Evolutionary conservation across 2,329 filamentous ascomycete species (phyloP), one percentile per base, ranked within the genome.

Genomic region (Aureobasidium sp.): DNA sequence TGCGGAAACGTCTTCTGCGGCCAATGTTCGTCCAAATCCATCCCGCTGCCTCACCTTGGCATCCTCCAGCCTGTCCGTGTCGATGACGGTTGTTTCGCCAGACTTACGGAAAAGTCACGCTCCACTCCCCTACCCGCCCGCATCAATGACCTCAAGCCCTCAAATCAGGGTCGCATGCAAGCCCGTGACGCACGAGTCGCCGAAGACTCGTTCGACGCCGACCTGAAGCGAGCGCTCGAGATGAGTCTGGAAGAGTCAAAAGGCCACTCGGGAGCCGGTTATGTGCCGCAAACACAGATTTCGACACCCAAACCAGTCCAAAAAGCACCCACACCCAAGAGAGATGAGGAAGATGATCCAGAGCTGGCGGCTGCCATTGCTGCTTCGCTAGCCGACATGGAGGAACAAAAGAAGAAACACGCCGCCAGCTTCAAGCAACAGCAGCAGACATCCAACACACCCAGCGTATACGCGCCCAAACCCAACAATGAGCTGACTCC

Each of bases 1-100:
- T 98, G 93, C 65, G 93, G 93, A 48, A 95, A 93, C 70, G 93
- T 95, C 63, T 98, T 98, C 68, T 94, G 95, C 66, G 89, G 91
- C 59, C 85, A 93, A 63, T 98, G 93, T 66, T 97, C 91, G 12
- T 85, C 82, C 74, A 97, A 97, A 73, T 83, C 79, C 19, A 79
- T 95, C 35, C 85, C 93, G 4, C 75, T 98, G 14, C 91, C 93
- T 12, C 93, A 97, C 66, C 79, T 98, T 12, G 93, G 93, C 57
- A 97, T 98, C 59, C 74, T 90, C 65, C 85, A 94, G 58, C 81
- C 93, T 2, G 93, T 97, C 3, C 83, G 93, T 60, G 93, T 98
- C 17, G 93, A 97, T 64, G 93, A 98, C 68, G 93, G 93, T 27
- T 98, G 93, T 69, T 90, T 96, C 65, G 81, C 85, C 30, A 95